Percentiles rank a stretch among this genome's conserved stretches.
phyloP scores from a whole-genome alignment of 345 rosid genomes.

The Trapa incisa region DNA sequence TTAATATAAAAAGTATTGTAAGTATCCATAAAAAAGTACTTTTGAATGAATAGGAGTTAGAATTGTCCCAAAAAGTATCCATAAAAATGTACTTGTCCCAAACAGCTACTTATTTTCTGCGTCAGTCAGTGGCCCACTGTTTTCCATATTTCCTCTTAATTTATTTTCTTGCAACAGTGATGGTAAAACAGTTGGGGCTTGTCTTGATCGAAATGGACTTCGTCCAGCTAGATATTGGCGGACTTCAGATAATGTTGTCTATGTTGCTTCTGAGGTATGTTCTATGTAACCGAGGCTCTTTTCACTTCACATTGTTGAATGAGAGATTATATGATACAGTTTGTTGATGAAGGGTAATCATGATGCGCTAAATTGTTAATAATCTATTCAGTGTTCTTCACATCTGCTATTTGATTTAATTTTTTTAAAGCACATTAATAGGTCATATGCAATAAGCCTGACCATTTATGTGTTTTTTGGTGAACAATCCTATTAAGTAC shows the following conservation, averaged over 20 bases:
- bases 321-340: not conserved
- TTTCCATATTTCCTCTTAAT: conserved; percentile 1
- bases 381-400: not conserved
- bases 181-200: conserved; percentile 98
- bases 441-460: too few species aligned
- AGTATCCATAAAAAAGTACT: too few species aligned
- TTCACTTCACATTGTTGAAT: not conserved
- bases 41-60: not conserved
- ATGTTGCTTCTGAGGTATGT: conserved; percentile 96
- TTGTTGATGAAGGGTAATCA: not conserved
- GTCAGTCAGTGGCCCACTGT: too few species aligned
- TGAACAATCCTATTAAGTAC: too few species aligned
- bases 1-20: too few species aligned
- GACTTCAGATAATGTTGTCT: conserved; percentile 82
- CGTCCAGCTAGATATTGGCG: conserved; percentile 99
- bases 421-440: not conserved
- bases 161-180: conserved; percentile 54
- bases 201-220: conserved; percentile 96
- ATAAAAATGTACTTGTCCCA: too few species aligned
- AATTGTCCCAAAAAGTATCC: too few species aligned
- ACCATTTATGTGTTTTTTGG: too few species aligned
- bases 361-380: not conserved
- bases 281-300: conserved; percentile 11
- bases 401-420: not conserved
- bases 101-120: too few species aligned